These are phyloP conservation scores for Lepidium sativum DNA, from an alignment of 345 rosid genomes.

Conservation along the genomic window DNA sequence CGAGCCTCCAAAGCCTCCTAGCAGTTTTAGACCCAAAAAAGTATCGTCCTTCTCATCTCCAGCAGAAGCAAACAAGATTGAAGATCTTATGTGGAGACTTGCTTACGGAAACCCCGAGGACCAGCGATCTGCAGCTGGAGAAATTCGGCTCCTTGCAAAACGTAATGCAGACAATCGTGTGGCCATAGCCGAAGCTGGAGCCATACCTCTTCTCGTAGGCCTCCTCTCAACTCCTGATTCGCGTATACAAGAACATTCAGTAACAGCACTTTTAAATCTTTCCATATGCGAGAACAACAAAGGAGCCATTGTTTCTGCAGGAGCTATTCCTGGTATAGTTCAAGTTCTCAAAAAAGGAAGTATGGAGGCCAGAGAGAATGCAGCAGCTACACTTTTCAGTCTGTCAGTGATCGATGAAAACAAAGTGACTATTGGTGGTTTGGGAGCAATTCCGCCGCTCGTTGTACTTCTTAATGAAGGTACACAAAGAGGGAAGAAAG, in stretches of 20 bases:
- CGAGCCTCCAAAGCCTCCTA: slow-evolving; percentile 79
- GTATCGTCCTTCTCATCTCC: slow-evolving; percentile 53
- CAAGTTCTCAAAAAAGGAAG: slow-evolving; percentile 92
- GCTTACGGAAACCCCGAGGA: slow-evolving; percentile 66
- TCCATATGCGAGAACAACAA: slow-evolving; percentile 95
- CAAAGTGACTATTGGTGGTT: slow-evolving; percentile 76
- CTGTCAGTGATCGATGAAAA: slow-evolving; percentile 90
- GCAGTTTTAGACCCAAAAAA: slow-evolving; percentile 59
- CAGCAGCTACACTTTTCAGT: slow-evolving; percentile 97
- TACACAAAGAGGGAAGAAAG: slow-evolving; percentile 92
- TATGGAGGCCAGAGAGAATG: slow-evolving; percentile 99
- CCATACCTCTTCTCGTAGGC: slow-evolving; percentile 78
- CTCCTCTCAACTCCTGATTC: slow-evolving; percentile 83
- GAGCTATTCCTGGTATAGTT: slow-evolving; percentile 93
- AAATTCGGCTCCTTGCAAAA: slow-evolving; percentile 95
- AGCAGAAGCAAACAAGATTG: slow-evolving; percentile 65
- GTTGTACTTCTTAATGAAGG: slow-evolving; percentile 82
- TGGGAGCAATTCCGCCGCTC: slow-evolving; percentile 86
- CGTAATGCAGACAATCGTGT: slow-evolving; percentile 94
- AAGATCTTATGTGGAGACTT: slow-evolving; percentile 71
- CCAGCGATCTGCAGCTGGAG: slow-evolving; percentile 80
- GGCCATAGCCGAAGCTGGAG: slow-evolving; percentile 99
- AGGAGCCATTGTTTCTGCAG: slow-evolving; percentile 74
- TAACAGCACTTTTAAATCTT: slow-evolving; percentile 90
- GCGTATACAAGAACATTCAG: slow-evolving; percentile 90